Base-by-base conservation (phyloP, 768 basidiomycete species). In the Leucocoprinus sp. region DNA sequence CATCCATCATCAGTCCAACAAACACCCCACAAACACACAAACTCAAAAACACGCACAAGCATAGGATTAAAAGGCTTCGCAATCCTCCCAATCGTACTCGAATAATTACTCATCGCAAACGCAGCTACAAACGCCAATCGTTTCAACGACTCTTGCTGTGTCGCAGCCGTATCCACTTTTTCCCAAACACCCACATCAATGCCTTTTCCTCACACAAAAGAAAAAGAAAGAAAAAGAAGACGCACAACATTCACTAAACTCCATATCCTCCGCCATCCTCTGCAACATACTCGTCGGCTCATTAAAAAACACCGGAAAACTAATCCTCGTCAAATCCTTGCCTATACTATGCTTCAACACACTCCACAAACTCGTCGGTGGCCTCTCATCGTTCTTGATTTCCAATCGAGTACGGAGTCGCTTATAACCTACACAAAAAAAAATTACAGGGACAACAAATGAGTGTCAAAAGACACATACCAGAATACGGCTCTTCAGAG, bases 211-310 rank as follows among this genome's bases (percentile, higher is more conserved):
- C 26, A 28, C 14, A 45, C 37, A 19, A 40, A 33, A 36, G 53
- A 27, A 8, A 22, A 14, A 2, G 45, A 29, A 26, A 22, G 43
- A 31, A 41, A 36, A 45, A 18, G 21, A 17, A 2, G 3, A 76
- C 87, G 69, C 55, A 89, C 86, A 65, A 57, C 91, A 95, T 54
- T 92, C 90, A 0, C 88, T 83, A 64, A 93, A 96, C 62, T 96
- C 93, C 90, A 95, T 95, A 63, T 98, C 93, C 65, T 98, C 93
- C 8, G 93, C 84, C 89, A 97, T 98, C 40, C 93, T 70, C 67
- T 98, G 90, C 49, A 98, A 61, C 93, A 98, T 97, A 57, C 89
- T 93, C 39, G 93, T 96, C 22, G 91, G 88, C 62, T 90, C 87
- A 61, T 92, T 93, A 57, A 90, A 92, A 60, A 81, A 91, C 31